Percentiles rank a stretch among this genome's conserved stretches.
phyloP scores from a whole-genome alignment of 225 moss, liverwort and hornwort genomes.

The Antitrichia curtipendula region DNA sequence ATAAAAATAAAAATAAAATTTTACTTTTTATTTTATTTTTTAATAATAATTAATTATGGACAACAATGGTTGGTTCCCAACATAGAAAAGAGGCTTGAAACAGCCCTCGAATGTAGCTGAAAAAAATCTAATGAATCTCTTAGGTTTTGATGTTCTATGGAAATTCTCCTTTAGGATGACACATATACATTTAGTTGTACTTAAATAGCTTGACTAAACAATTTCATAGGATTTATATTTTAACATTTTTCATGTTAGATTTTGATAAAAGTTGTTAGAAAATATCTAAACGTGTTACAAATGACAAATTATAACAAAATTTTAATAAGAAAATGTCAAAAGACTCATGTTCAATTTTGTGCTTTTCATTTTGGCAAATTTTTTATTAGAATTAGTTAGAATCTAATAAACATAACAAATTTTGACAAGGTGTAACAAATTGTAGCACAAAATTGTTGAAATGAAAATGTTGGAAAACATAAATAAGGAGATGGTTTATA shows the following conservation, averaged over 20 bases:
- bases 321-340: not conserved
- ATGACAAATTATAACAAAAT: not conserved
- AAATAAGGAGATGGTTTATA: fast-evolving
- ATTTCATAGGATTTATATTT: fast-evolving
- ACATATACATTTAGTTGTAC: not conserved
- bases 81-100: no score
- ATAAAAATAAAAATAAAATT: no score
- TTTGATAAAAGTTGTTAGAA: not conserved
- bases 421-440: not conserved
- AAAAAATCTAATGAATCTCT: no score
- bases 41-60: no score
- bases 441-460: not conserved
- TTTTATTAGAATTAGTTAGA: not conserved
- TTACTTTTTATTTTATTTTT: no score
- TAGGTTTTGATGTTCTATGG: not conserved
- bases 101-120: no score
- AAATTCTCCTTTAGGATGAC: not conserved
- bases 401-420: not conserved
- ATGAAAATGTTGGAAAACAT: not conserved
- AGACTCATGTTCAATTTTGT: not conserved
- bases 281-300: not conserved
- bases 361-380: not conserved
- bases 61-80: no score
- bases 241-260: not conserved
- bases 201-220: not conserved